A percentile compares a stretch with the other conserved stretches of the same genome.
Conservation (phyloP, 139 green algal species). For the Picochlorum sp. region DNA sequence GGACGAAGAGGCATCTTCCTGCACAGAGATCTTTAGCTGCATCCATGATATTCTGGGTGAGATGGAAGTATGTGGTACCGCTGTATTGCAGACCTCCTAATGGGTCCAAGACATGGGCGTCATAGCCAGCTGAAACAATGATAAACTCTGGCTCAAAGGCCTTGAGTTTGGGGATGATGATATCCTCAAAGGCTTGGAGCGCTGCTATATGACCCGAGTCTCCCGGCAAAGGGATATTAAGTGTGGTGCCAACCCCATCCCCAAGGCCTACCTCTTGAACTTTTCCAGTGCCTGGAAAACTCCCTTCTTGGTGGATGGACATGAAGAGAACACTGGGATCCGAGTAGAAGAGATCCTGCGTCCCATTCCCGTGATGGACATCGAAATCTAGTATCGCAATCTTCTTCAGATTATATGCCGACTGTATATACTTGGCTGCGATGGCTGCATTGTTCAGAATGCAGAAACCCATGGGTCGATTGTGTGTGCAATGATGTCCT, state of each 20-base stretch:
- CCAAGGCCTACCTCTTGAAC: slow-evolving; percentile 49
- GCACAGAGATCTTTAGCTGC: slow-evolving; percentile 55
- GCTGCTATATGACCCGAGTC: slow-evolving; percentile 56
- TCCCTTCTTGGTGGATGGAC: slow-evolving; percentile 60
- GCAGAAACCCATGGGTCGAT: slow-evolving; percentile 63
- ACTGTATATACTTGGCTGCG: slow-evolving; percentile 53
- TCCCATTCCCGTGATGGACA: slow-evolving; percentile 79
- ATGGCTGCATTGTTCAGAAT: slow-evolving; percentile 70
- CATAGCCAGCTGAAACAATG: slow-evolving; percentile 63
- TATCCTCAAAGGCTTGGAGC: slow-evolving; percentile 47
- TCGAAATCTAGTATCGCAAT: slow-evolving; percentile 87
- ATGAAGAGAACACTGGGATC: slow-evolving; percentile 77
- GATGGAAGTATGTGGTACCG: slow-evolving; percentile 61
- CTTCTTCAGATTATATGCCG: slow-evolving; percentile 22
- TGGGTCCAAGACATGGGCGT: slow-evolving; percentile 81
- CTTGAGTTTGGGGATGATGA: slow-evolving; percentile 61
- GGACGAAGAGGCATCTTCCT: slow-evolving; percentile 65
- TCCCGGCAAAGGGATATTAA: slow-evolving; percentile 75
- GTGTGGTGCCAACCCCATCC: slow-evolving; percentile 57
- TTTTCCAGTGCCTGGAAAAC: slow-evolving; percentile 55
- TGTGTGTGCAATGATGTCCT: slow-evolving; percentile 70
- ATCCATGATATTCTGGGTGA: slow-evolving; percentile 21
- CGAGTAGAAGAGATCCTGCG: slow-evolving; percentile 67
- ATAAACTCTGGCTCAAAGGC: slow-evolving; percentile 81
- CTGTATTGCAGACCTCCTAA: slow-evolving; percentile 67